A percentile compares a stretch with the other conserved stretches of the same genome.
Conservation (phyloP, 495 filamentous ascomycete genomes). For the Neurospora sp. region DNA sequence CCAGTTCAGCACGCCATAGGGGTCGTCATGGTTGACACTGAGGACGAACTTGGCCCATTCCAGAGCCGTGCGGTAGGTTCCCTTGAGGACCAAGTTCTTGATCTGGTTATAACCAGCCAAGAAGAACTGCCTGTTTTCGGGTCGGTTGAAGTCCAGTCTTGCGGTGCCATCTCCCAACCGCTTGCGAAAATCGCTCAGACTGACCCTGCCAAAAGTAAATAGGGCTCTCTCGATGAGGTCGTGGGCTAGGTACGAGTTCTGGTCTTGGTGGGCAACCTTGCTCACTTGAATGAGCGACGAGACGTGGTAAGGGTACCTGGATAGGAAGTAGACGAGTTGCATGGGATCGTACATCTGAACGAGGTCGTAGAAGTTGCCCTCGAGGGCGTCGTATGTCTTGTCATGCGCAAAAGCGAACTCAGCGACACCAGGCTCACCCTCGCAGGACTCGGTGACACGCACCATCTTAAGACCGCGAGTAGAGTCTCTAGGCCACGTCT, state of each 20-base stretch:
- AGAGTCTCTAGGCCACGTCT: conserved; percentile 76
- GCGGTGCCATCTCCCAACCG: conserved; percentile 71
- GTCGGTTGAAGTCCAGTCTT: conserved; percentile 62
- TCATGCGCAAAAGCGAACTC: conserved; percentile 72
- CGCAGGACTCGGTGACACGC: conserved; percentile 33
- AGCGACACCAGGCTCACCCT: conserved; percentile 33
- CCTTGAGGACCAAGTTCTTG: conserved; percentile 69
- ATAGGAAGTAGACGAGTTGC: conserved; percentile 37
- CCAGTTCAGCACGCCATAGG: conserved; percentile 66
- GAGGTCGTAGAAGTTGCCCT: conserved; percentile 63
- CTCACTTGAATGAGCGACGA: conserved; percentile 89
- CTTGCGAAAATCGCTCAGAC: conserved; percentile 65
- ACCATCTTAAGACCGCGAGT: conserved; percentile 82
- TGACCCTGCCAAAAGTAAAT: conserved; percentile 82
- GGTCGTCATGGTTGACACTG: conserved; percentile 67
- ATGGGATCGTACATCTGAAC: conserved; percentile 79
- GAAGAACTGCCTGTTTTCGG: conserved; percentile 88
- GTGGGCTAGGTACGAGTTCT: conserved; percentile 72
- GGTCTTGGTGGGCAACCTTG: conserved; percentile 80
- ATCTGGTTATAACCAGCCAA: conserved; percentile 85
- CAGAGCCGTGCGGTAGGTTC: conserved; percentile 85
- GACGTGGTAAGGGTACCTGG: conserved; percentile 65
- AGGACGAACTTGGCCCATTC: conserved; percentile 88
- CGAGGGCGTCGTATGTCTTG: conserved; percentile 61
- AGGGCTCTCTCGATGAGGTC: conserved; percentile 87